Base-by-base conservation (phyloP, 805 yeast species). In the Lipomyces spencermartinsiae region DNA sequence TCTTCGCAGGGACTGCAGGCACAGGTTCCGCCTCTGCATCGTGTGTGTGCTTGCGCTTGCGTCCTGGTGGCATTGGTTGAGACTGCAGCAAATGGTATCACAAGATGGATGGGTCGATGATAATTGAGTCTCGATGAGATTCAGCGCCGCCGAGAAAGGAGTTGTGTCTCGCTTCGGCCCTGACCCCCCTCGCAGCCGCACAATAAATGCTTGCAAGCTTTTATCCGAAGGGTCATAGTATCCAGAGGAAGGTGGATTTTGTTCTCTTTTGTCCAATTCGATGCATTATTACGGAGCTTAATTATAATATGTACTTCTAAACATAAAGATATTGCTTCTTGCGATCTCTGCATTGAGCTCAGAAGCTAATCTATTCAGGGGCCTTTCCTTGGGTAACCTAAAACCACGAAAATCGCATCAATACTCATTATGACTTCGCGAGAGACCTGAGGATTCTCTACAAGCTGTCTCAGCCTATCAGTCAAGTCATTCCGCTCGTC, bases 1-100 rank as follows among this genome's bases (percentile, higher is more conserved):
- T 59, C 60, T 64, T 64, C 43, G 58, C 63, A 31, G 63, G 59
- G 3, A 43, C 49, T 33, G 39, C 59, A 22, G 53, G 9, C 16
- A 10, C 61, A 22, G 62, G 39, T 10, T 58, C 31, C 4, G 25
- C 67, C 54, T 35, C 63, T 16, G 12, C 49, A 35, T 64, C 64
- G 53, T 55, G 61, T 10, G 34, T 43, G n/a, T 60, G 57, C 53
- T 64, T 64, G 62, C 67, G 64, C 22, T 64, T 64, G 49, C 64
- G 63, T 46, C 59, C 62, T 25, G 67, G 62, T 49, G 67, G 57
- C 64, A 61, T 61, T 53, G n/a, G 22, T 43, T 16, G 49, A 43
- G 49, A 43, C n/a, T 43, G 49, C 10, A 43, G n/a, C 9, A n/a
- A n/a, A 43, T 4, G 19, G 49, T 19, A n/a, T 43, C 1, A 25